Conservation (phyloP, 2,329 filamentous ascomycete genomes). For the Beauveria asiatica region DNA sequence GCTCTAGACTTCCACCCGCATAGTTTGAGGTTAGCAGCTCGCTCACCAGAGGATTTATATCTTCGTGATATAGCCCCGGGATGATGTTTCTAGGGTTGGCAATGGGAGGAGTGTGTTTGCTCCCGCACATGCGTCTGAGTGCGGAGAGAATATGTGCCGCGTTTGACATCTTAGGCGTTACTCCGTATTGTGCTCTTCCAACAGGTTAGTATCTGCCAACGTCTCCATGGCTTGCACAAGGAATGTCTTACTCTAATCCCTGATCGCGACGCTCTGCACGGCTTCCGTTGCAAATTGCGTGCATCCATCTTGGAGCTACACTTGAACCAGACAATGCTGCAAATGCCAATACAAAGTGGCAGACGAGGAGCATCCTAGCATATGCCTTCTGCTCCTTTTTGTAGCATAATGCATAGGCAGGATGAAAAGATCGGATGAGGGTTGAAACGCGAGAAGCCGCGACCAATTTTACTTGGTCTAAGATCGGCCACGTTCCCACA, state of each 20-base stretch:
- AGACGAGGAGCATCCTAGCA: background rate
- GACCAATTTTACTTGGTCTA: background rate
- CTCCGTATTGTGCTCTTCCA: background rate
- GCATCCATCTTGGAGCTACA: background rate
- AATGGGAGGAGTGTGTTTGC: too few relatives aligned
- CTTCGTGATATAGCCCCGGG: background rate
- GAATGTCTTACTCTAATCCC: background rate
- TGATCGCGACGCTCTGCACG: background rate
- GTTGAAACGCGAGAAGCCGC: background rate
- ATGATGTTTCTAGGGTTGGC: too few relatives aligned
- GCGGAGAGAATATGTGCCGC: background rate
- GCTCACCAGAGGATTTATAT: background rate
- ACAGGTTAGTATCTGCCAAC: background rate
- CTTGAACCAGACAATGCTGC: background rate
- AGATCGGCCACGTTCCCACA: background rate
- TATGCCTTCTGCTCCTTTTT: background rate
- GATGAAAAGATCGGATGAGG: background rate
- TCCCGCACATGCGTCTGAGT: too few relatives aligned
- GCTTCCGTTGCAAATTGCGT: background rate
- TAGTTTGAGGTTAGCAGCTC: background rate
- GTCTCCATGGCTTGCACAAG: background rate
- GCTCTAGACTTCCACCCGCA: background rate
- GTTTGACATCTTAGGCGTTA: background rate
- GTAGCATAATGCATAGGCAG: background rate
- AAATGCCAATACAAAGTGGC: background rate